A percentile compares a stretch with the other conserved stretches of the same genome.
Conservation (phyloP, 139 green algal genomes). For the Desmodesmus armatus region DNA sequence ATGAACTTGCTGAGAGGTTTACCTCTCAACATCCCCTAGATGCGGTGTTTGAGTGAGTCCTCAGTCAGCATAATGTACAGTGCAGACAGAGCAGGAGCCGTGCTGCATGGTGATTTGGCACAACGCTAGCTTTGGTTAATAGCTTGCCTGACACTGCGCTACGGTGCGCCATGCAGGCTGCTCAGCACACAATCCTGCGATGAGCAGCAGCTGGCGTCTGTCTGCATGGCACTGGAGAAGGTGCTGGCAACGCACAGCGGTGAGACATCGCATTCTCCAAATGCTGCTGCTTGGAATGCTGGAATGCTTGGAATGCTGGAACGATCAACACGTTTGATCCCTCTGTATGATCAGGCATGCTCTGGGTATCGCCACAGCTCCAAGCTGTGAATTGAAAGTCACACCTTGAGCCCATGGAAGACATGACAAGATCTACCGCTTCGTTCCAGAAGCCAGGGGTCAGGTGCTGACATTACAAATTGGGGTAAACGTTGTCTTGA, state of each 20-base stretch:
- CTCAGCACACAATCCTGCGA: not conserved
- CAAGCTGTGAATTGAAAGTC: not conserved
- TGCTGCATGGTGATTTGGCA: not conserved
- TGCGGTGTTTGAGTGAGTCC: slow-evolving; percentile 10
- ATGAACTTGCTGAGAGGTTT: not conserved
- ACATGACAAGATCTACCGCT: not conserved
- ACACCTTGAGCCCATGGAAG: not conserved
- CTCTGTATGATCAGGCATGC: not conserved
- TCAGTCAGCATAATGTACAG: not conserved
- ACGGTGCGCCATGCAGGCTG: not conserved
- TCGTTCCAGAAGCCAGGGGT: not conserved
- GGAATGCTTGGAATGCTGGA: not conserved
- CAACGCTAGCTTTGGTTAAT: too few relatives aligned
- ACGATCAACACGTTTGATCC: too few relatives aligned
- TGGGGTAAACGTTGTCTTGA: too few relatives aligned
- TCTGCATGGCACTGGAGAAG: slow-evolving; percentile 25
- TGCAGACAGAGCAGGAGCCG: not conserved
- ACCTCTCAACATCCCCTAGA: slow-evolving; percentile 4
- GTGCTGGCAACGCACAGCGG: slow-evolving; percentile 23
- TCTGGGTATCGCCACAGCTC: not conserved
- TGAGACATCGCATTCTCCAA: not conserved
- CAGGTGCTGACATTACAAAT: not conserved
- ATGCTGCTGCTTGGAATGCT: not conserved
- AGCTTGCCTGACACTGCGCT: not conserved
- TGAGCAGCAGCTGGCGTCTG: not conserved